Evolutionary conservation across 768 basidiomycete species (phyloP).

Genomic region (Auricularia auricula-judae): DNA sequence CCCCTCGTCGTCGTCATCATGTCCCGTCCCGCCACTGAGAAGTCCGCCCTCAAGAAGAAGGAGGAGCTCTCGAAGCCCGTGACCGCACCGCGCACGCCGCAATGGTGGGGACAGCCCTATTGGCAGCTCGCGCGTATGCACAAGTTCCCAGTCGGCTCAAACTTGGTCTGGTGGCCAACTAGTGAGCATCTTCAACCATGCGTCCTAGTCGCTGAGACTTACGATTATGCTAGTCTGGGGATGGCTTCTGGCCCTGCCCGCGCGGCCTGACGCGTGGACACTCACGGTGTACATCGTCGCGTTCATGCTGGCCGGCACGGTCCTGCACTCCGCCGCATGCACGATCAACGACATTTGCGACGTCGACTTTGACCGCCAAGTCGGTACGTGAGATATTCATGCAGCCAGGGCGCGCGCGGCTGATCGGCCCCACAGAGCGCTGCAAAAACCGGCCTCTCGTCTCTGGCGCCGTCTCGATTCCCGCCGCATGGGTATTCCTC

Average conservation of each 20-base stretch:
- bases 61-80: background rate
- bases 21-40: background rate
- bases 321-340: slow-evolving; percentile 38
- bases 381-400: slow-evolving; percentile 26
- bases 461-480: slow-evolving; percentile 36
- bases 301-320: slow-evolving; percentile 29
- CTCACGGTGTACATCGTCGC: slow-evolving; percentile 7
- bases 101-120: background rate
- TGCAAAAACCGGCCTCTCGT: slow-evolving; percentile 37
- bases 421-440: slow-evolving; percentile 26
- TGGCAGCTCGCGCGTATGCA: background rate
- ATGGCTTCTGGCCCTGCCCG: background rate
- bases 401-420: background rate
- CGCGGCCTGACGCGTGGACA: background rate
- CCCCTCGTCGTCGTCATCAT: background rate
- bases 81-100: background rate
- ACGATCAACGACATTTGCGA: slow-evolving; percentile 49
- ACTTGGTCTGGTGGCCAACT: background rate
- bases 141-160: background rate
- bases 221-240: background rate
- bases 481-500: slow-evolving; percentile 29
- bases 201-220: background rate
- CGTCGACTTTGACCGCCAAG: slow-evolving; percentile 38
- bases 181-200: background rate
- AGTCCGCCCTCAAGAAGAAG: background rate